These are phyloP conservation scores for Alternaria atra DNA, from an alignment of 2,329 filamentous ascomycete genomes.

Conservation along the genomic window DNA sequence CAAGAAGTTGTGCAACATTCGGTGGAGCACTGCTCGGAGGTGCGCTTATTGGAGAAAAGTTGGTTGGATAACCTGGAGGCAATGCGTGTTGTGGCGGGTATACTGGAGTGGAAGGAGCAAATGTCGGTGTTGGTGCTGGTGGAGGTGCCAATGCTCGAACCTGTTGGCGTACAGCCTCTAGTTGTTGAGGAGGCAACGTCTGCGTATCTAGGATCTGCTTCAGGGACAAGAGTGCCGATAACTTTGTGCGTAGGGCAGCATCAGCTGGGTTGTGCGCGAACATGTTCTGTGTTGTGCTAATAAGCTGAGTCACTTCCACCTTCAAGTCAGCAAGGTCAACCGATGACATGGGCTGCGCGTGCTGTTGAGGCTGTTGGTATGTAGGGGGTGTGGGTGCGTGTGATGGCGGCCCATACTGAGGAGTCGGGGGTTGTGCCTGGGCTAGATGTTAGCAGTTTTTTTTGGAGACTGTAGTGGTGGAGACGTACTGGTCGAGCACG, in stretches of 20 bases:
- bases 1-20: constrained; percentile 44
- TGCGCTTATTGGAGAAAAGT: constrained; percentile 27
- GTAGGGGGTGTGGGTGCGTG: constrained; percentile 38
- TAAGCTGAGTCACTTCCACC: constrained; percentile 82
- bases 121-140: constrained; percentile 57
- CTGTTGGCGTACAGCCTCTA: constrained; percentile 85
- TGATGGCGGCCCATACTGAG: constrained; percentile 38
- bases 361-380: constrained; percentile 45
- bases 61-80: constrained; percentile 27
- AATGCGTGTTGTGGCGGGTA: constrained; percentile 39
- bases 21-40: constrained; percentile 32
- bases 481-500: constrained; percentile 49
- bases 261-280: constrained; percentile 81
- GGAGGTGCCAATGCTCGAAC: constrained; percentile 77
- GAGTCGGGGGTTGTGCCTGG: constrained; percentile 33
- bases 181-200: constrained; percentile 79
- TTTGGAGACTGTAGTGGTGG: neutral
- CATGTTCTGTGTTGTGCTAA: constrained; percentile 75
- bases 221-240: constrained; percentile 86
- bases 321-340: constrained; percentile 71
- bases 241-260: constrained; percentile 75
- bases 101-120: constrained; percentile 41
- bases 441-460: constrained; percentile 10
- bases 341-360: constrained; percentile 38
- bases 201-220: constrained; percentile 81